phyloP scores from a whole-genome alignment of 306 rosid species.

The Castanopsis chinensis region DNA sequence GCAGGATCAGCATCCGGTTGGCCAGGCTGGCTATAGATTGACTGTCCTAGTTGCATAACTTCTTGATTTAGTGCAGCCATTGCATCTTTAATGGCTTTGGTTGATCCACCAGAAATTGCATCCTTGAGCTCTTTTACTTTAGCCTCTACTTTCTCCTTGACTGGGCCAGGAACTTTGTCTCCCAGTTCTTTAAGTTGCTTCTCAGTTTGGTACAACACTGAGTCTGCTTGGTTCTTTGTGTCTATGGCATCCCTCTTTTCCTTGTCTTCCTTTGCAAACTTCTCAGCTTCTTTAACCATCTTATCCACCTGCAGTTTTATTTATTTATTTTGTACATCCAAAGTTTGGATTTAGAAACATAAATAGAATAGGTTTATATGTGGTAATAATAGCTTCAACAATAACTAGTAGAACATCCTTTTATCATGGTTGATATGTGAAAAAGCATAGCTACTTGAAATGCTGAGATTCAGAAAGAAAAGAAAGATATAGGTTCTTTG shows the following conservation, averaged over 20 bases:
- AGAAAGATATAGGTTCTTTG: no score
- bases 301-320: constrained; percentile 59
- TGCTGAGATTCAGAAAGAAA: no score
- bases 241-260: constrained; percentile 92
- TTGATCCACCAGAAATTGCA: constrained; percentile 66
- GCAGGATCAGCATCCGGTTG: constrained; percentile 43
- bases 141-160: constrained; percentile 89
- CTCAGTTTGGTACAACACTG: constrained; percentile 91
- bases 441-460: no score
- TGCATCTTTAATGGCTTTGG: constrained; percentile 69
- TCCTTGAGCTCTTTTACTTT: constrained; percentile 82
- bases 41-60: constrained; percentile 92
- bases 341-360: background rate
- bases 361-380: background rate
- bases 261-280: constrained; percentile 75
- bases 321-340: background rate
- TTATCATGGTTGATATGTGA: no score
- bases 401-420: background rate
- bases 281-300: constrained; percentile 86
- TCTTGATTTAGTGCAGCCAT: constrained; percentile 84
- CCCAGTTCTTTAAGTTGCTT: constrained; percentile 92
- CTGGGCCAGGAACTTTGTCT: constrained; percentile 79
- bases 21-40: constrained; percentile 86
- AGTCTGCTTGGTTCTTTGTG: constrained; percentile 92
- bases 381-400: background rate